Base-by-base conservation (phyloP, 2,329 filamentous ascomycete species). In the Scedosporium dehoogii region DNA sequence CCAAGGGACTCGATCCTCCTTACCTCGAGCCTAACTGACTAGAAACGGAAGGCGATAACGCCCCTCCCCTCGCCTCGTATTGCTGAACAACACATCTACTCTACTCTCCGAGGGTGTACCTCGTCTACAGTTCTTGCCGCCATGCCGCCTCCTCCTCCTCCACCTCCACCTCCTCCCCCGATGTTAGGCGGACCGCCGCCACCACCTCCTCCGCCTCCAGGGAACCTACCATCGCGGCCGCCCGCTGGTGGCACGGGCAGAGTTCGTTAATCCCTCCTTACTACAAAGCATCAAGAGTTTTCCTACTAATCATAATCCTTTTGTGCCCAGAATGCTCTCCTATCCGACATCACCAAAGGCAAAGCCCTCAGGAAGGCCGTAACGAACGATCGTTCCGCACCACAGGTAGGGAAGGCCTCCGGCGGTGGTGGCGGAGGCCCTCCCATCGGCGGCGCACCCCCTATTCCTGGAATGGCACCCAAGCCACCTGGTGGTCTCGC, bases 351-450 rank as follows among this genome's bases (percentile, higher is more conserved):
- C 68, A 79, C 80, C 67, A 96, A 96, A 74, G 94, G 93, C 66
- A 81, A 78, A 67, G 78, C 79, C 65, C 81, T 97, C 64, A 96
- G 89, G 76, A 97, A 96, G 75, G 81, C 91, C 38, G 87, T 91
- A 62, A 90, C 92, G 68, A 97, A 97, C 75, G 93, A 97, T 74
- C 87, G 93, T 74, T 97, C 92, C 23, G 91, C 91, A 6, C 93
- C 93, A 0, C 69, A 83, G 59, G 73, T 97, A 63, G 82, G 75
- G 64, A 85, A 82, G 62, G 70, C 79, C 59, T 79, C 81, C 60
- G 80, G 79, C 59, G 78, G 81, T 59, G 58, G 23, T 7, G 79
- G 79, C 2, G 66, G 5, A 63, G 82, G 80, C 38, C 85, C 82
- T 61, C 82, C 87, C 12, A 76, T 90, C 63, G 88, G 85, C 67